Evolutionary conservation across 164 flowering plant species (phyloP).

Genomic region (Hamamelis virginiana): DNA sequence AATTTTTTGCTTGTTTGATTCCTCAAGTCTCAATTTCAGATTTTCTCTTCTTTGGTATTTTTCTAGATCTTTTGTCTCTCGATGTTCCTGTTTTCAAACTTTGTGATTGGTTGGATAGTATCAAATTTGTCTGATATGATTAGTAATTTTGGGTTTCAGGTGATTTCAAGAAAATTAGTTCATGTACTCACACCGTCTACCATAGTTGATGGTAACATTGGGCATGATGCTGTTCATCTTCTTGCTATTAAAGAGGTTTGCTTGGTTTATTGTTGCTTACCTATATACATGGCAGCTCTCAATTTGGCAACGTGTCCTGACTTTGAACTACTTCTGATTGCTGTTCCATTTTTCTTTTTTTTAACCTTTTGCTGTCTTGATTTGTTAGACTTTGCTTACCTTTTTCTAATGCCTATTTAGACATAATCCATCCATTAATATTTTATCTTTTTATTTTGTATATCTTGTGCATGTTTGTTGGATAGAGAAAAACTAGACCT

Average conservation of each 20-base stretch:
- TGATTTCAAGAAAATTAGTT: constrained; percentile 76
- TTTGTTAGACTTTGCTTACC: background rate
- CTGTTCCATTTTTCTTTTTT: background rate
- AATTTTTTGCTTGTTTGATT: background rate
- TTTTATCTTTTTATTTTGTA: background rate
- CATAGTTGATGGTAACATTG: constrained; percentile 57
- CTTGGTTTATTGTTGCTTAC: constrained; percentile 4
- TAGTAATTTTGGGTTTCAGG: constrained; percentile 47
- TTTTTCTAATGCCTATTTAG: background rate
- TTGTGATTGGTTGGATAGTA: background rate
- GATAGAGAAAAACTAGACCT: background rate
- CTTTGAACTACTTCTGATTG: background rate
- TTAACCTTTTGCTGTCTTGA: background rate
- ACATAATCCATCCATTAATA: background rate
- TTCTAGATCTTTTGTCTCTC: background rate
- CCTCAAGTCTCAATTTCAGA: background rate
- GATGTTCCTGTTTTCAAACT: background rate
- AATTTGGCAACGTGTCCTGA: background rate
- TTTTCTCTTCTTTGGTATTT: background rate
- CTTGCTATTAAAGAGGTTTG: constrained; percentile 91
- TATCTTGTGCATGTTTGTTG: background rate
- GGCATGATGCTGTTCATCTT: constrained; percentile 93
- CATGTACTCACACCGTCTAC: constrained; percentile 84
- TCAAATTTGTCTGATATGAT: background rate
- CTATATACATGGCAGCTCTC: background rate